Evolutionary conservation across 2,329 filamentous ascomycete genomes (phyloP), one percentile per base, ranked within the genome.

Genomic region (Curvularia sp.): DNA sequence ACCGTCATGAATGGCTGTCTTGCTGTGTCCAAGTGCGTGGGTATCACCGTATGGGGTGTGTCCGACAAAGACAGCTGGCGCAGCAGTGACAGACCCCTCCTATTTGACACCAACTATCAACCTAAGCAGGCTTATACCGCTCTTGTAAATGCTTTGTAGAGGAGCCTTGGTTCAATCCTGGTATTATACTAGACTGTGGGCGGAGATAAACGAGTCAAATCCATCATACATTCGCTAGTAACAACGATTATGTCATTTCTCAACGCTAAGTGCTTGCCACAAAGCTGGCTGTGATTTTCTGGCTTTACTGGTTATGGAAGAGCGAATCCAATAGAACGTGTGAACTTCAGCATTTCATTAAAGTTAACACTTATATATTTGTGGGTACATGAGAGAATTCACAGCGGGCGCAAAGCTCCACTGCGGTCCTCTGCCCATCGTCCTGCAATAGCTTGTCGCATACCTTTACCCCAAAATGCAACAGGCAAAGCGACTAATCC

Each of bases 21-120:
- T 31, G 76, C 81, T 20, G 78, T 86, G 44, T 58, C 79, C 5
- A 85, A 86, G 71, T 90, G 88, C 70, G 83, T 89, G 3, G 87
- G 87, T 50, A 85, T 90, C 61, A 90, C 88, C 0, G 85, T 88
- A 41, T 90, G 88, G 81, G 81, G 81, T 26, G 74, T 83, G 0
- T 66, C 74, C n/a, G 81, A 83, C 64, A 62, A 69, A 50, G 75
- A 83, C 60, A 75, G 68, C 24, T 83, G 81, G 81, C 73, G 54
- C 26, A 47, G 79, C 43, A 64, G 57, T 22, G 60, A 54, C 20
- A 76, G 47, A 6, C 80, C 81, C 7, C 62, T 81, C 64, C 60
- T 83, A 39, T 83, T 81, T 44, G 78, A 82, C 61, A 58, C 44
- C 13, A 74, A 64, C 55, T 81, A 70, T 63, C 53, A 77, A 64